Conservation (phyloP, 371 early-diverging fungal species). For the Dentiscutata heterogama region DNA sequence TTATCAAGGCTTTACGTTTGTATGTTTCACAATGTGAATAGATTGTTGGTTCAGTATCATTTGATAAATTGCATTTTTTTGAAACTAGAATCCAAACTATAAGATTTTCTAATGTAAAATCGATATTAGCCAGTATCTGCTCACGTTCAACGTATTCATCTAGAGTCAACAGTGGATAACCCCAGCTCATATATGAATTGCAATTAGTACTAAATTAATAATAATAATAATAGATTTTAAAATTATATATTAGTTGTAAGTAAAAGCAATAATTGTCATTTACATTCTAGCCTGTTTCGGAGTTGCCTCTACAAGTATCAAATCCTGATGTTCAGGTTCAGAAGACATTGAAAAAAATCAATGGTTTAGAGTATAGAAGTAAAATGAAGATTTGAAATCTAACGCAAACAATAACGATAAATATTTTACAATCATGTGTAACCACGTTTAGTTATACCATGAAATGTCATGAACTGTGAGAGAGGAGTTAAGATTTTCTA, state of each 20-base stretch:
- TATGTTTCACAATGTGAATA: conserved; percentile 53
- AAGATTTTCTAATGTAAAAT: conserved; percentile 50
- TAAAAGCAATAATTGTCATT: not conserved
- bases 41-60: conserved; percentile 39
- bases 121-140: conserved; percentile 47
- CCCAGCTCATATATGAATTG: conserved; percentile 52
- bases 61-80: conserved; percentile 21
- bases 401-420: too few relatives aligned
- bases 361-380: too few relatives aligned
- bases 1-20: conserved; percentile 51
- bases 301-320: conserved; percentile 13
- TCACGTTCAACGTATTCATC: conserved; percentile 55
- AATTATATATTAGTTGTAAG: not conserved
- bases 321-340: not conserved
- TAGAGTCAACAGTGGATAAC: conserved; percentile 48
- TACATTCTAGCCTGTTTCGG: conserved; percentile 10
- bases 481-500: too few relatives aligned
- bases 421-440: too few relatives aligned
- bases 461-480: too few relatives aligned
- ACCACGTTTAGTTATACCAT: too few relatives aligned
- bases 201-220: too few relatives aligned
- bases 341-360: too few relatives aligned
- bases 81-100: conserved; percentile 55
- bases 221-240: not conserved
- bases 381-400: too few relatives aligned